phyloP scores from a whole-genome alignment of 2,329 filamentous ascomycete species.

The Fusarium sacchari region DNA sequence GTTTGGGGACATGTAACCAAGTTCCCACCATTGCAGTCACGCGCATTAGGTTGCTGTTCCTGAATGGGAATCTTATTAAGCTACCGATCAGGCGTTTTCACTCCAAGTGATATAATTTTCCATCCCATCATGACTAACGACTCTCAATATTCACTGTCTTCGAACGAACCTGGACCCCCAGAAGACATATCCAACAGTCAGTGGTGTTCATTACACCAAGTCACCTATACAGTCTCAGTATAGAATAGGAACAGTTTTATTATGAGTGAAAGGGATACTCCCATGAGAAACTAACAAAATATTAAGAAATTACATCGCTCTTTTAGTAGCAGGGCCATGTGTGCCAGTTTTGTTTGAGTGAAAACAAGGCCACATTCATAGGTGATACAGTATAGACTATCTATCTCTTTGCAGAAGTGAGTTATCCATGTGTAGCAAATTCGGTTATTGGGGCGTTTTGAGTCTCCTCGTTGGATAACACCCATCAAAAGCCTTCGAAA shows the following conservation, averaged over 20 bases:
- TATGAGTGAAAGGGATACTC: constrained; percentile 72
- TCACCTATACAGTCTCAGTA: constrained; percentile 60
- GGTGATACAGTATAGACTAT: constrained; percentile 73
- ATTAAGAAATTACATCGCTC: constrained; percentile 60
- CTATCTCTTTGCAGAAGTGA: constrained; percentile 70
- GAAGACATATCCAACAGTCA: not conserved
- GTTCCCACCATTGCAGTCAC: not conserved
- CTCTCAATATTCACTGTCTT: not conserved
- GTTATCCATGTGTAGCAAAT: no score
- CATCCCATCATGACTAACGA: not conserved
- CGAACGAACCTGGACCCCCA: not conserved
- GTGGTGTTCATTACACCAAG: not conserved
- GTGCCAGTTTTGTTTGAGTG: no score
- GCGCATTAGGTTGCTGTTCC: not conserved
- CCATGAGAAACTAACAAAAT: constrained; percentile 75
- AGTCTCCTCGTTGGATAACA: constrained; percentile 55
- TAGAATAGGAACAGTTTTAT: constrained; percentile 74
- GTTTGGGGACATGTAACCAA: not conserved
- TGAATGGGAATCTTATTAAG: not conserved
- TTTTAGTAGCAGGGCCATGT: no score
- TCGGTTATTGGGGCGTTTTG: constrained; percentile 65
- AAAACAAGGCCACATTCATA: constrained; percentile 55
- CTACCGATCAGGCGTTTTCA: no score
- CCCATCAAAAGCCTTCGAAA: not conserved
- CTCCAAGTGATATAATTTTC: not conserved